phyloP scores from a whole-genome alignment of 1,284 basidiomycete species.

The Cryptococcus floricola region DNA sequence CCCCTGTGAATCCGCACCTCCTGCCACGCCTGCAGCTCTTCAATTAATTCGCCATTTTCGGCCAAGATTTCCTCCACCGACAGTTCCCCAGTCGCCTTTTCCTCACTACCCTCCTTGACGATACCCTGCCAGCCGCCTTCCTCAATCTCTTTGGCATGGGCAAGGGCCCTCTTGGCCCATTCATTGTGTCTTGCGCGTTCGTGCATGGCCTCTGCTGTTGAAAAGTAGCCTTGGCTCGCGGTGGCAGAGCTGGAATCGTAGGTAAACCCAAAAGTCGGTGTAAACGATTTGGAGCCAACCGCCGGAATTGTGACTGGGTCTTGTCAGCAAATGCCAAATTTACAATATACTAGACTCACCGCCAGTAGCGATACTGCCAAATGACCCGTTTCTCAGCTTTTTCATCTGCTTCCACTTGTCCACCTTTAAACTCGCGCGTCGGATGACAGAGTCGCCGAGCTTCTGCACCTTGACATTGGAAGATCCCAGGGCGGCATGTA shows the following conservation, averaged over 20 bases:
- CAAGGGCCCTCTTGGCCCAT: conserved; percentile 12
- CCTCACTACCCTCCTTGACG: conserved; percentile 8
- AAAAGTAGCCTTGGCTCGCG: conserved; percentile 32
- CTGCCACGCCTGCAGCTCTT: conserved; percentile 42
- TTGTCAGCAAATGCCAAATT: not conserved
- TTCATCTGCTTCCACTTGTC: conserved; percentile 38
- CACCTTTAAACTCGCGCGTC: conserved; percentile 36
- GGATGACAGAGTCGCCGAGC: conserved; percentile 30
- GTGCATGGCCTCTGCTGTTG: conserved; percentile 37
- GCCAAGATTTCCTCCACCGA: conserved; percentile 25
- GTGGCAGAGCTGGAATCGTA: conserved; percentile 32
- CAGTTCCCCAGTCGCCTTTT: conserved; percentile 5
- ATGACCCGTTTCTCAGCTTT: conserved; percentile 12
- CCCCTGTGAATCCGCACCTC: conserved; percentile 27
- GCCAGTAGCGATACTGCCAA: conserved; percentile 26
- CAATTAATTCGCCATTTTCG: conserved; percentile 30
- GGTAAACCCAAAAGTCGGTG: conserved; percentile 36
- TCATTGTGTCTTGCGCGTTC: conserved; percentile 26
- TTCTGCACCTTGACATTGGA: no score
- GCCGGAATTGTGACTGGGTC: conserved; percentile 15
- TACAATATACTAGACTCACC: conserved; percentile 16
- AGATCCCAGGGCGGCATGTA: no score
- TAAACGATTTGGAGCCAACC: conserved; percentile 13
- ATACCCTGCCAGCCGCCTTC: conserved; percentile 3
- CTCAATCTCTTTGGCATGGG: not conserved